Percentiles rank a stretch among this genome's conserved stretches.
Evolutionary conservation across 352 stramenopile genomes (phyloP).

Genomic region (Phytophthora palmivora): DNA sequence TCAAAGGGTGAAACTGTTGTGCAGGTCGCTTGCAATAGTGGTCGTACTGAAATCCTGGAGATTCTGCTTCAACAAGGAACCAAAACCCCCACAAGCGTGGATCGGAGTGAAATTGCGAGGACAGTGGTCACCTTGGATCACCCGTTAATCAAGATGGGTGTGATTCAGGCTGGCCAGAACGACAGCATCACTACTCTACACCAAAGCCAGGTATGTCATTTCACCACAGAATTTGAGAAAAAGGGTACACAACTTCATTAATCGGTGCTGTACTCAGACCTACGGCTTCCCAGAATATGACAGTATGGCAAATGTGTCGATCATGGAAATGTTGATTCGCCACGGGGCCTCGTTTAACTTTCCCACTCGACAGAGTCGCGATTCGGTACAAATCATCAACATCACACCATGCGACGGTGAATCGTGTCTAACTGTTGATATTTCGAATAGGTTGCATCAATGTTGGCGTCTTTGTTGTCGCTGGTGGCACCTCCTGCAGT

Average conservation of each 20-base stretch:
- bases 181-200: constrained; percentile 13
- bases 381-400: constrained; percentile 12
- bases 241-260: neutral
- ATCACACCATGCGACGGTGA: neutral
- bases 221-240: neutral
- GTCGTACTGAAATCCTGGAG: constrained; percentile 10
- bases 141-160: constrained; percentile 9
- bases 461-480: no score
- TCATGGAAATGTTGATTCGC: constrained; percentile 21
- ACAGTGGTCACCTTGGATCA: constrained; percentile 1
- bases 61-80: neutral
- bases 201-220: constrained; percentile 1
- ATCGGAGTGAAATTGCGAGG: neutral
- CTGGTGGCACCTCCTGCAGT: no score
- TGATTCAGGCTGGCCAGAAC: constrained; percentile 2
- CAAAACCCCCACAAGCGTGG: neutral
- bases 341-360: constrained; percentile 24
- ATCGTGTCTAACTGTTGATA: neutral
- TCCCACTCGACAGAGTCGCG: constrained; percentile 5
- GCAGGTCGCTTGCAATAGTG: constrained; percentile 8
- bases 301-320: constrained; percentile 1
- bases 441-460: no score
- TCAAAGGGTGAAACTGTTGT: constrained; percentile 1
- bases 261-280: no score
- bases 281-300: constrained; percentile 7